phyloP scores from a whole-genome alignment of 345 rosid genomes.

The Salix arbutifolia region DNA sequence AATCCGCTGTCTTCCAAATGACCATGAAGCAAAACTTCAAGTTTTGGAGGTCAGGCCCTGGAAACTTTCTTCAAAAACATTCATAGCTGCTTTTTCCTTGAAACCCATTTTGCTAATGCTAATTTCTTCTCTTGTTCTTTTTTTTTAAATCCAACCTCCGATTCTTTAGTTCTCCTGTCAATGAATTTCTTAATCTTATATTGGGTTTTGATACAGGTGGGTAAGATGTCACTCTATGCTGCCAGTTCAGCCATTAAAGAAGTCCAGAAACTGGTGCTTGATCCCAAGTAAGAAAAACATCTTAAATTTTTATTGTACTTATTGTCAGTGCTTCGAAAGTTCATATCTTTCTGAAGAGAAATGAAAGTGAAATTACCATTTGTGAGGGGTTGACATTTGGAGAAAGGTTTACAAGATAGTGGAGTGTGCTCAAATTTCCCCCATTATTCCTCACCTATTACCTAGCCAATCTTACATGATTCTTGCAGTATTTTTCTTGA shows the following conservation, averaged over 20 bases:
- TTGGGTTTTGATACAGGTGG: constrained; percentile 56
- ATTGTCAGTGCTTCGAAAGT: not conserved
- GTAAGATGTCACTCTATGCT: constrained; percentile 82
- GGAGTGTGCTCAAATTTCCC: not conserved
- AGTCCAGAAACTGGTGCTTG: constrained; percentile 87
- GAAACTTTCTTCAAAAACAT: constrained; percentile 15
- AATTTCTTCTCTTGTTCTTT: not conserved
- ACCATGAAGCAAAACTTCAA: constrained; percentile 84
- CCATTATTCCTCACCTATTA: not conserved
- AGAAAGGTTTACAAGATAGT: not conserved
- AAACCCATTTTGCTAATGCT: not conserved
- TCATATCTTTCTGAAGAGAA: not conserved
- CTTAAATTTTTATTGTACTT: not conserved
- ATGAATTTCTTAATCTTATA: constrained; percentile 7
- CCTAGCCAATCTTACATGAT: not conserved
- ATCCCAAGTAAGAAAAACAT: constrained; percentile 65
- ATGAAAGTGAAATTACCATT: not conserved
- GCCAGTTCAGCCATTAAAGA: constrained; percentile 98
- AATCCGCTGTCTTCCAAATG: constrained; percentile 75
- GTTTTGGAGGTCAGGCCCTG: constrained; percentile 62
- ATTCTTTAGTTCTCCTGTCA: not conserved
- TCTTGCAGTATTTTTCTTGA: not conserved
- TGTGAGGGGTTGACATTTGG: not conserved
- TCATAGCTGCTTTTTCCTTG: constrained; percentile 12
- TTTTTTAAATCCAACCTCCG: not conserved